Evolutionary conservation across 306 rosid genomes (phyloP), one percentile per base, ranked within the genome.

Genomic region (Comarum palustre): DNA sequence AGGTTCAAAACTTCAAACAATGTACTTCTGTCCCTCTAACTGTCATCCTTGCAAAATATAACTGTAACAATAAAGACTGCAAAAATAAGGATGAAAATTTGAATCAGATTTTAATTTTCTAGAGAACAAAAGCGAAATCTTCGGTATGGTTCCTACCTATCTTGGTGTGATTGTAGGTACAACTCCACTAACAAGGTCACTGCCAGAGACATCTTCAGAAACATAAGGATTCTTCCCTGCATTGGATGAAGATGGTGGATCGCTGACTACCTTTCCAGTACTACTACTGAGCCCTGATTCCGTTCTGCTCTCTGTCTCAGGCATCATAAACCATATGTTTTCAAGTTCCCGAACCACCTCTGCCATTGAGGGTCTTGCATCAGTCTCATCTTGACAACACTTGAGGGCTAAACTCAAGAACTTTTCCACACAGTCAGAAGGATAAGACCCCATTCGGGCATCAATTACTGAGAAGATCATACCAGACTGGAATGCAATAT

Each of bases 341-440:
- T 95, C 97, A 0, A 95, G 97, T 82, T 85, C 91, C 42, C 96
- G 84, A 69, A 86, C 96, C 20, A 92, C 97, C 69, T 91, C 93
- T 22, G 81, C 82, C 93, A 92, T 92, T 61, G 80, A 87, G 62
- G 99, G 97, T 25, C 99, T 84, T 3, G 83, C 84, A 75, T 92
- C 92, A 12, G 99, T 82, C 38, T 90, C 93, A 0, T 95, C 93
- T 38, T 82, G 67, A 73, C 92, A 80, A 66, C 97, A 95, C 83
- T 80, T 88, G 19, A 95, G 62, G 52, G 97, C 97, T 84, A 95
- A 73, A 10, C 69, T 75, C 78, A 86, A 58, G 52, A 95, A 83
- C 80, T 68, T 95, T 78, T 84, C 92, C 68, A 92, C 85, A 24
- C 86, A 84, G 71, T 92, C 92, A 0, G 92, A 84, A 34, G 96